Conservation (phyloP, 192 early-diverging fungal species). For the Coemansia guatemalensis region DNA sequence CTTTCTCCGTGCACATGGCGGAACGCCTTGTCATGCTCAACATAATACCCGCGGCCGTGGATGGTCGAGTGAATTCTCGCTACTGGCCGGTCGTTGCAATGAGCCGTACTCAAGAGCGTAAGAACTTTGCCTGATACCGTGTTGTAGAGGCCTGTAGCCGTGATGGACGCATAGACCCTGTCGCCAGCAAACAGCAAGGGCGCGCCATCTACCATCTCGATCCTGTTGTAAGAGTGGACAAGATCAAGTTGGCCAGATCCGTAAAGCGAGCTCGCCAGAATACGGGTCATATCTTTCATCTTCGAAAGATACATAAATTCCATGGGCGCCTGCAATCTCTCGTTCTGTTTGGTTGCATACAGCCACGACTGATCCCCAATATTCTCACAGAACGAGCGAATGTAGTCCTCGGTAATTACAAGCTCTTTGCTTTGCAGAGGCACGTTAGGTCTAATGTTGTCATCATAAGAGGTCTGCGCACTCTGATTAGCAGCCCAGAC, state of each 20-base stretch:
- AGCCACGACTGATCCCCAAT: slow-evolving; percentile 61
- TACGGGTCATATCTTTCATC: slow-evolving; percentile 75
- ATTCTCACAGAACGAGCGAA: slow-evolving; percentile 79
- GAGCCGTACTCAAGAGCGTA: slow-evolving; percentile 68
- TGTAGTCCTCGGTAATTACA: slow-evolving; percentile 68
- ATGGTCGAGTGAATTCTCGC: slow-evolving; percentile 76
- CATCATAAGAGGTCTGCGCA: neutral
- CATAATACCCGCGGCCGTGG: slow-evolving; percentile 79
- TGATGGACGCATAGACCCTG: slow-evolving; percentile 65
- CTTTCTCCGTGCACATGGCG: slow-evolving; percentile 66
- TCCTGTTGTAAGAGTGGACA: slow-evolving; percentile 86
- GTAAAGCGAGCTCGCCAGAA: slow-evolving; percentile 82
- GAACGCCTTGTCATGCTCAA: slow-evolving; percentile 75
- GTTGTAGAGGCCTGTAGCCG: slow-evolving; percentile 76
- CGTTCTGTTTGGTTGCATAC: slow-evolving; percentile 51
- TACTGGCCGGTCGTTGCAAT: slow-evolving; percentile 59
- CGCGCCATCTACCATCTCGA: slow-evolving; percentile 65
- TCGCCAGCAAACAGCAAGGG: slow-evolving; percentile 70
- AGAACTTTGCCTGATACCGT: slow-evolving; percentile 82
- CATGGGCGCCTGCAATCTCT: slow-evolving; percentile 70
- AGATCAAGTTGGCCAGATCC: slow-evolving; percentile 81
- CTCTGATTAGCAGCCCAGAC: slow-evolving; percentile 16
- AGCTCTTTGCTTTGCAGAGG: neutral
- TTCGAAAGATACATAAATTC: slow-evolving; percentile 85
- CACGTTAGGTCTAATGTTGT: neutral